Percentiles rank a stretch among this genome's conserved stretches.
phyloP scores from a whole-genome alignment of 441 rosid genomes.

The Mallotus japonicus region DNA sequence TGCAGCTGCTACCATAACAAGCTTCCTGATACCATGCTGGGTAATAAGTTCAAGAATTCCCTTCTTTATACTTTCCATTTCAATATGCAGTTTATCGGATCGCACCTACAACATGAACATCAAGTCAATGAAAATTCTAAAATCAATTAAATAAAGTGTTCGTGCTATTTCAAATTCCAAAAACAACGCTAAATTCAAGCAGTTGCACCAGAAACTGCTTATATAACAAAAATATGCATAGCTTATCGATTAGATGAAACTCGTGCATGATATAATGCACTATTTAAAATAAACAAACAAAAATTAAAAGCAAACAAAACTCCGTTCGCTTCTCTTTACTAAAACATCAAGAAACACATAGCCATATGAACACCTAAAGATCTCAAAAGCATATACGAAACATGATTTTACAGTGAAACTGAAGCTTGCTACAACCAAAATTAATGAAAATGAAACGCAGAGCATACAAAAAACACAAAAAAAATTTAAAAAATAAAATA shows the following conservation, averaged over 20 bases:
- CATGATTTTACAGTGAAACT: too few species aligned
- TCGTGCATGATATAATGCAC: too few species aligned
- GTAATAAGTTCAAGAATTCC: slow-evolving; percentile 70
- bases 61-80: slow-evolving; percentile 55
- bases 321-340: neutral
- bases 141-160: slow-evolving; percentile 8
- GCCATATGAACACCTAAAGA: too few species aligned
- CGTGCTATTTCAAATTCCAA: neutral
- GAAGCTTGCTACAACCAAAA: too few species aligned
- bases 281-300: too few species aligned
- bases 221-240: too few species aligned
- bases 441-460: neutral
- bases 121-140: slow-evolving; percentile 12
- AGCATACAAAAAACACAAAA: too few species aligned
- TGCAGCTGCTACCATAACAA: slow-evolving; percentile 96
- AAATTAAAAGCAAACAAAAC: neutral
- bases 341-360: too few species aligned
- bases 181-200: neutral
- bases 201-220: neutral
- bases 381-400: too few species aligned
- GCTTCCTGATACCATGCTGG: slow-evolving; percentile 57
- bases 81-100: slow-evolving; percentile 61
- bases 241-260: too few species aligned
- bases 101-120: slow-evolving; percentile 42
- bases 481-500: too few species aligned